Evolutionary conservation across 176 grass and related monocot species (phyloP).

Genomic region (Melocanna baccifera): DNA sequence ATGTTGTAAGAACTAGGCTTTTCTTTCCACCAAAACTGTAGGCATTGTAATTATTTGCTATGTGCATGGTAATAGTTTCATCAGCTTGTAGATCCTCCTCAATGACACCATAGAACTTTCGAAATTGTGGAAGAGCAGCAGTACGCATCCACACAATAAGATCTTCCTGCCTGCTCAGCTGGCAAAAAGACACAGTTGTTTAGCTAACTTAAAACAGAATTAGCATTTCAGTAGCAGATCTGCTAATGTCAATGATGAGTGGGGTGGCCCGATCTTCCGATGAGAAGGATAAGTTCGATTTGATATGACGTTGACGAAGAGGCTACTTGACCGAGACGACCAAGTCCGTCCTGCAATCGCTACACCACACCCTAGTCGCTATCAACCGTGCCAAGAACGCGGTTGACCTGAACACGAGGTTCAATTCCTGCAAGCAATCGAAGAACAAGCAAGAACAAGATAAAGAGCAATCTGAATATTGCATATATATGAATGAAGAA

Average conservation of each 20-base stretch:
- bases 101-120: constrained; percentile 86
- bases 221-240: neutral
- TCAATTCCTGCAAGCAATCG: no score
- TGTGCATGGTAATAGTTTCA: constrained; percentile 54
- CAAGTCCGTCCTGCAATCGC: no score
- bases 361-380: no score
- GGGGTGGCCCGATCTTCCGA: no score
- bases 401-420: no score
- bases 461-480: no score
- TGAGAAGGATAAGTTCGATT: no score
- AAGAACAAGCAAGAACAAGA: no score
- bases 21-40: constrained; percentile 88
- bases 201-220: neutral
- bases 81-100: constrained; percentile 63
- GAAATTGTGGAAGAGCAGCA: constrained; percentile 81
- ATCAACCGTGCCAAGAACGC: no score
- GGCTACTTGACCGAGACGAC: no score
- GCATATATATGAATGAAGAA: no score
- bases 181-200: neutral
- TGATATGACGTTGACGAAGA: no score
- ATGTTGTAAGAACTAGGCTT: constrained; percentile 70
- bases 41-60: constrained; percentile 88
- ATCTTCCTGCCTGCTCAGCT: constrained; percentile 92
- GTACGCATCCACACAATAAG: constrained; percentile 94
- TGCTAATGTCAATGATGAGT: neutral